A percentile compares a stretch with the other conserved stretches of the same genome.
These are phyloP conservation scores for Salicornia ramosissima DNA, from an alignment of 148 eudicot genomes.

Conservation along the genomic window DNA sequence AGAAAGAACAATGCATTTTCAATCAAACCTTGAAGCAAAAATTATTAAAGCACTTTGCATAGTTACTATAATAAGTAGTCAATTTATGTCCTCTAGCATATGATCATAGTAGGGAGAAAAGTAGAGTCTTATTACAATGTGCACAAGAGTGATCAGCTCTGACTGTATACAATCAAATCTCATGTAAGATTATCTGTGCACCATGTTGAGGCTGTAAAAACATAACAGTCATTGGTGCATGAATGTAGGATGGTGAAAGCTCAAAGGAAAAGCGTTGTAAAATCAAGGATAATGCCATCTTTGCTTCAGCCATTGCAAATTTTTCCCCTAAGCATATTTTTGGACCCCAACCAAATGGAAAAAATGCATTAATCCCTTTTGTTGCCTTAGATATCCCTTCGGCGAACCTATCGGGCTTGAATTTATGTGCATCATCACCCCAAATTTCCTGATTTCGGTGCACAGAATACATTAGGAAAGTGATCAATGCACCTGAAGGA, in stretches of 20 bases:
- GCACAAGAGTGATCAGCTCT: neutral
- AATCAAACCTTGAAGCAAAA: no score
- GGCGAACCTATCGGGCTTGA: conserved; percentile 26
- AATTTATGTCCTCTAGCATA: no score
- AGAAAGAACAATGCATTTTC: neutral
- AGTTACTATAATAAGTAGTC: no score
- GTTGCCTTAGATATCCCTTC: neutral
- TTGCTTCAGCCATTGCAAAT: conserved; percentile 5
- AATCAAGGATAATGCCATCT: neutral
- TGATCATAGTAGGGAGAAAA: no score
- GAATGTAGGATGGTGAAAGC: neutral
- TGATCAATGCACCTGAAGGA: conserved; percentile 12
- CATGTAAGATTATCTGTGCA: neutral
- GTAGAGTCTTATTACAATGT: neutral
- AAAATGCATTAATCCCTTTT: neutral
- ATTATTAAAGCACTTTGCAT: no score
- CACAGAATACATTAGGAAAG: neutral
- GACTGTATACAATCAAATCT: neutral
- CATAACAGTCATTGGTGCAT: neutral
- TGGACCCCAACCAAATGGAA: conserved; percentile 26
- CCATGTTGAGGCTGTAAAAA: neutral
- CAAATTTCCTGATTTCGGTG: conserved; percentile 20
- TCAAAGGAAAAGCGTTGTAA: neutral
- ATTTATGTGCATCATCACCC: conserved; percentile 25
- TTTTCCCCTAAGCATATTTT: conserved; percentile 25